A percentile compares a stretch with the other conserved stretches of the same genome.
Evolutionary conservation across 768 basidiomycete species (phyloP).

Genomic region (Mrakia gelida): DNA sequence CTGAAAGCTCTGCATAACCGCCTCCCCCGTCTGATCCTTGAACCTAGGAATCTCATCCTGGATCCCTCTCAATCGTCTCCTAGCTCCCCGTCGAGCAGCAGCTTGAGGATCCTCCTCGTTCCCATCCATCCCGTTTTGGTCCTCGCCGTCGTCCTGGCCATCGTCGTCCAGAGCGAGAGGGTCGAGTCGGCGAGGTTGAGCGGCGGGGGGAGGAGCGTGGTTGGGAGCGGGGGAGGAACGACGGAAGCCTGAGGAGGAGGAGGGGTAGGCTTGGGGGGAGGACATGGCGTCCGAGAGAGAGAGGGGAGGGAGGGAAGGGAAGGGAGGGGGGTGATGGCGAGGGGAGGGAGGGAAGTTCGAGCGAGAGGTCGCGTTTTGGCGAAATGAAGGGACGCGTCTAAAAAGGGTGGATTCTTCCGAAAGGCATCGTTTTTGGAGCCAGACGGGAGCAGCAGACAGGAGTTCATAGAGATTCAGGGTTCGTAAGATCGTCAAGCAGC

Average conservation of each 20-base stretch:
- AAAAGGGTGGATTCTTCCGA: background rate
- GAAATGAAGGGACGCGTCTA: background rate
- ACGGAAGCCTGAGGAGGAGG: conserved; percentile 5
- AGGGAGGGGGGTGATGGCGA: background rate
- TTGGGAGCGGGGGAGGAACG: background rate
- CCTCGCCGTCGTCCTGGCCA: conserved; percentile 3
- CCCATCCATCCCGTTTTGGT: background rate
- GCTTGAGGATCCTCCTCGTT: conserved; percentile 11
- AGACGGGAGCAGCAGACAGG: background rate
- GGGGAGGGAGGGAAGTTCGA: background rate
- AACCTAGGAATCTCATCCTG: conserved; percentile 71
- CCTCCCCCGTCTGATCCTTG: conserved; percentile 91
- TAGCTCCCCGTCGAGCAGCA: background rate
- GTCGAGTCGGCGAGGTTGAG: conserved; percentile 7
- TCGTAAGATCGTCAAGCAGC: background rate
- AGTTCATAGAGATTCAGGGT: background rate
- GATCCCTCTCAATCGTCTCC: conserved; percentile 29
- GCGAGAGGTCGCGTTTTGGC: background rate
- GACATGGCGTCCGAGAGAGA: background rate
- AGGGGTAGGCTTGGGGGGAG: conserved; percentile 8
- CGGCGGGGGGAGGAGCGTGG: background rate
- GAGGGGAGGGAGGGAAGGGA: background rate
- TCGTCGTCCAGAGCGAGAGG: conserved; percentile 20
- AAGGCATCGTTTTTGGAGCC: background rate
- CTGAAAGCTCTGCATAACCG: conserved; percentile 86